Evolutionary conservation across 306 rosid species (phyloP).

Genomic region (Acacia confusa): DNA sequence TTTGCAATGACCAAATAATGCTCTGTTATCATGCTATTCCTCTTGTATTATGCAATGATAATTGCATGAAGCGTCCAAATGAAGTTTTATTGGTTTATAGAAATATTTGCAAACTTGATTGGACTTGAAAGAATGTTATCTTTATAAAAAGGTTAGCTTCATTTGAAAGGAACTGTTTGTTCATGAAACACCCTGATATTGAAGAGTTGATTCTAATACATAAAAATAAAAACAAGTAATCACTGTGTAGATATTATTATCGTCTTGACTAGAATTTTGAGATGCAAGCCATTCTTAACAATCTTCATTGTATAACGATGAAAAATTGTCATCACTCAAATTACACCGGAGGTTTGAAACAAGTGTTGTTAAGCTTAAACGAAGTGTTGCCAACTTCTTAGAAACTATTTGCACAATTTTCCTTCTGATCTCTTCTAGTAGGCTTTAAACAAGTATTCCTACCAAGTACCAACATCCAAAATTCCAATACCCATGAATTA

Average conservation of each 20-base stretch:
- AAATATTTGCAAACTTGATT: not conserved
- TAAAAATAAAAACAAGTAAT: too few species aligned
- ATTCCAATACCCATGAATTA: not conserved
- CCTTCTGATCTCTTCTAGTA: not conserved
- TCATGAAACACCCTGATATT: too few species aligned
- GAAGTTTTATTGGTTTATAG: not conserved
- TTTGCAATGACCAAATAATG: not conserved
- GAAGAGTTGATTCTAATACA: too few species aligned
- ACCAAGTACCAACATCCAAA: not conserved
- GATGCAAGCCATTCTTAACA: too few species aligned
- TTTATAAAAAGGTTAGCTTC: too few species aligned
- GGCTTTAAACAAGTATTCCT: not conserved
- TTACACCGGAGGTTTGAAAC: not conserved
- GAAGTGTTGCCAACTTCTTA: not conserved
- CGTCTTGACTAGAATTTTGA: too few species aligned
- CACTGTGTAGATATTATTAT: too few species aligned
- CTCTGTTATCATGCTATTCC: not conserved
- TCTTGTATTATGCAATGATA: too few species aligned
- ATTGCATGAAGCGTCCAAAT: too few species aligned
- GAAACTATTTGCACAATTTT: not conserved
- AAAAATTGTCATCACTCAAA: too few species aligned
- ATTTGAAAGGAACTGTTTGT: too few species aligned
- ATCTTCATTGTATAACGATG: too few species aligned
- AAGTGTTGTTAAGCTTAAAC: not conserved
- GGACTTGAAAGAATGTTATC: not conserved